Conservation (phyloP, 148 eudicot species). For the Vaccinium vitisidaea region DNA sequence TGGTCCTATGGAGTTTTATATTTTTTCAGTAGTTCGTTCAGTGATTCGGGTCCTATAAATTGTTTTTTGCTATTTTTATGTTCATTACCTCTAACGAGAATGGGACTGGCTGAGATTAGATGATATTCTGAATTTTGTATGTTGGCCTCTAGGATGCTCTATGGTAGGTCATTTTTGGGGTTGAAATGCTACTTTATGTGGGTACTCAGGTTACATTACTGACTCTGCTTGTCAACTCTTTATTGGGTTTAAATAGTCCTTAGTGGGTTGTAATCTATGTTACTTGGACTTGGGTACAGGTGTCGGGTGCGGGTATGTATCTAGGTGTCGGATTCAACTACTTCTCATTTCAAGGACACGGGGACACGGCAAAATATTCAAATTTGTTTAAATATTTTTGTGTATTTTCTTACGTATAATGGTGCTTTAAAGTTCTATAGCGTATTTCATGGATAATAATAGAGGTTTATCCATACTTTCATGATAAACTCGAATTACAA, state of each 20-base stretch:
- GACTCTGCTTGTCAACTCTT: not conserved
- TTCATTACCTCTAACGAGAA: not conserved
- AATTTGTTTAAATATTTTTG: no score
- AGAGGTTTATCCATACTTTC: no score
- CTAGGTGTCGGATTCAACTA: no score
- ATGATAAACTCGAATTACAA: no score
- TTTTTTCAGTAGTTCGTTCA: not conserved
- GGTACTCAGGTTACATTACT: not conserved
- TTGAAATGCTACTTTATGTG: slow-evolving; percentile 4
- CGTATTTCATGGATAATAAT: no score
- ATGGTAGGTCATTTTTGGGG: not conserved
- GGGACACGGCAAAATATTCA: no score
- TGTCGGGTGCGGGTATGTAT: no score
- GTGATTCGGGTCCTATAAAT: not conserved
- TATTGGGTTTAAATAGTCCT: not conserved
- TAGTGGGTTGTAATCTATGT: not conserved
- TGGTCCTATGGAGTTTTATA: not conserved
- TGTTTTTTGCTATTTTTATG: not conserved
- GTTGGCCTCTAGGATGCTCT: not conserved
- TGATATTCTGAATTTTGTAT: not conserved
- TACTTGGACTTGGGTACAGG: no score
- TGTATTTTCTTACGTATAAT: no score
- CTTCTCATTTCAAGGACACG: no score
- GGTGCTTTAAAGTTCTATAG: no score
- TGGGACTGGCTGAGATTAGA: not conserved